Conservation (phyloP, 306 rosid species). For the Cicer yamashitae region DNA sequence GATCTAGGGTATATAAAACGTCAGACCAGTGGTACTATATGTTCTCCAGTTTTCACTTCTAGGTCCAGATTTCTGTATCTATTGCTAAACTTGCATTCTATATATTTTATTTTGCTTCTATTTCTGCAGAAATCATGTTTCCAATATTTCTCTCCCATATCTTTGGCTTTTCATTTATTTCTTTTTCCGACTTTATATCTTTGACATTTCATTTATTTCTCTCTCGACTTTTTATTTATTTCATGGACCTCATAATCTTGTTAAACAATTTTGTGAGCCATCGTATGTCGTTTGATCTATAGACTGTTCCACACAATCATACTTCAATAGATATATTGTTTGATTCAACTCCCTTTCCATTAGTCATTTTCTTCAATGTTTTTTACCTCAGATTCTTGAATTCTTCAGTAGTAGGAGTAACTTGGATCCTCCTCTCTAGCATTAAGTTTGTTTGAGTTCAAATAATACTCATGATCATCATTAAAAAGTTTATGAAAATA, state of each 20-base stretch:
- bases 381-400: not conserved
- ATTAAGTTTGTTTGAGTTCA: constrained; percentile 18
- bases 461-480: not conserved
- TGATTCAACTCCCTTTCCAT: not conserved
- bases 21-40: not conserved
- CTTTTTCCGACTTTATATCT: not conserved
- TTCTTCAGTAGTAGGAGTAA: constrained; percentile 4
- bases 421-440: not conserved
- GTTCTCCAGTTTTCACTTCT: constrained; percentile 5
- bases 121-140: constrained; percentile 1
- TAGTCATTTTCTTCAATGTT: not conserved
- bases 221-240: not conserved
- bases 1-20: not conserved
- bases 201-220: constrained; percentile 8
- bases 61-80: not conserved
- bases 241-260: constrained; percentile 3
- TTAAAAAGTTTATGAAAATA: constrained; percentile 4
- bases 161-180: not conserved
- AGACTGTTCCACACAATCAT: not conserved
- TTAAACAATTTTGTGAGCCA: constrained; percentile 4
- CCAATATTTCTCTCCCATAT: not conserved
- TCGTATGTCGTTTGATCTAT: not conserved
- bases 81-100: not conserved
- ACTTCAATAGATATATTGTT: not conserved
- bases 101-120: not conserved